These are phyloP conservation scores for Lipomyces kockii DNA, from an alignment of 805 yeast genomes.

Conservation along the genomic window DNA sequence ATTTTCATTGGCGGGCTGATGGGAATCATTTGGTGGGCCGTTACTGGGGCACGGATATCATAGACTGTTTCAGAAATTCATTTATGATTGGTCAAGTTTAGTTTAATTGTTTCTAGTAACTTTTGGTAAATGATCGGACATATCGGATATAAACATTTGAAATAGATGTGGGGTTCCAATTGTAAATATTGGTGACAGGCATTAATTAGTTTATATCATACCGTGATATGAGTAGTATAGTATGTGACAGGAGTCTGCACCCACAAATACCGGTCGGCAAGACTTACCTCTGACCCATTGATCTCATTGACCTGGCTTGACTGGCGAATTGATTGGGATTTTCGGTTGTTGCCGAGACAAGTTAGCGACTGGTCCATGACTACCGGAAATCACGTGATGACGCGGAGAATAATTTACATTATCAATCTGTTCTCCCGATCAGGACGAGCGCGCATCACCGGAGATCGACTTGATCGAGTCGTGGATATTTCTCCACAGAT, in stretches of 20 bases:
- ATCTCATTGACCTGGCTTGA: no score
- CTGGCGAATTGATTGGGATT: no score
- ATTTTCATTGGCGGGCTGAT: constrained; percentile 30
- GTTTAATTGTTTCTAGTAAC: not conserved
- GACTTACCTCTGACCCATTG: no score
- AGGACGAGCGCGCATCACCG: not conserved
- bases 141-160: not conserved
- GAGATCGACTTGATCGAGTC: not conserved
- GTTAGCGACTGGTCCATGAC: no score
- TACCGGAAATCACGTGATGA: not conserved
- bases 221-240: no score
- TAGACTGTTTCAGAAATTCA: not conserved
- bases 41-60: not conserved
- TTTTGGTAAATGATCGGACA: no score
- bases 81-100: not conserved
- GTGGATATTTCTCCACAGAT: not conserved
- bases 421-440: not conserved
- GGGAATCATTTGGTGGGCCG: constrained; percentile 34
- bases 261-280: no score
- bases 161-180: no score
- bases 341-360: not conserved
- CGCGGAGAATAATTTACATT: not conserved
- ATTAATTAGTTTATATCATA: no score
- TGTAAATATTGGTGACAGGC: not conserved
- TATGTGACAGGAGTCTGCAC: no score